Conservation (phyloP, 305 asterid genomes). For the Nicotiana rustica region DNA sequence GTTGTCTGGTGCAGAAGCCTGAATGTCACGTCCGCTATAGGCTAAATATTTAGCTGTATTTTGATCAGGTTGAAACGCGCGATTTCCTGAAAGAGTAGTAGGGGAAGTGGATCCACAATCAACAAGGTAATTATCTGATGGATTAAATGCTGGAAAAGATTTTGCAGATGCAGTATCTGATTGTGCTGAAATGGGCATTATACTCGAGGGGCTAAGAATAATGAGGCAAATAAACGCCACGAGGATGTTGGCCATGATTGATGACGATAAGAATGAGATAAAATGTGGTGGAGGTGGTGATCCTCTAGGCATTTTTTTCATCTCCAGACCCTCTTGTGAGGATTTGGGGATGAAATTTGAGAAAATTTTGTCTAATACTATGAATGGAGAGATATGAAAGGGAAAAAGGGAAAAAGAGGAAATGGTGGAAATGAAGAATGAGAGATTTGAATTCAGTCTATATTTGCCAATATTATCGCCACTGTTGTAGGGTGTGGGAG, state of each 20-base stretch:
- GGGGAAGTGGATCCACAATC: conserved; percentile 47
- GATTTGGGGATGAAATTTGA: conserved; percentile 40
- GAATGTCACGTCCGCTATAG: conserved; percentile 36
- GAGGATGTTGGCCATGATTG: conserved; percentile 50
- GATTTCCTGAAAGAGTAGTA: conserved; percentile 41
- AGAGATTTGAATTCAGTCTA: conserved; percentile 15
- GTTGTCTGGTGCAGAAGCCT: conserved; percentile 38
- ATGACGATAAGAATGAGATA: conserved; percentile 35
- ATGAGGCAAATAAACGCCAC: conserved; percentile 54
- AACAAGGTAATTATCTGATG: conserved; percentile 47
- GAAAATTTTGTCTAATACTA: conserved; percentile 8
- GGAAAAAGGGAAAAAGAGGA: not conserved
- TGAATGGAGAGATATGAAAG: conserved; percentile 33
- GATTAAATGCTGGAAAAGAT: conserved; percentile 39
- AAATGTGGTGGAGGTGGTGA: not conserved
- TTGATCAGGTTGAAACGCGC: conserved; percentile 42
- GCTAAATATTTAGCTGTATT: conserved; percentile 32
- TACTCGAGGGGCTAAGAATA: conserved; percentile 17
- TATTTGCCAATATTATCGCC: conserved; percentile 48
- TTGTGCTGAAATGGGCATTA: conserved; percentile 33
- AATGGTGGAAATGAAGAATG: not conserved
- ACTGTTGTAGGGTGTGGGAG: conserved; percentile 43
- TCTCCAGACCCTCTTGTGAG: conserved; percentile 64
- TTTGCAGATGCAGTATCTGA: conserved; percentile 31
- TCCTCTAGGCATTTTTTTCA: conserved; percentile 58